Conservation (phyloP, 192 early-diverging fungal species). For the Backusella mclennaniae region DNA sequence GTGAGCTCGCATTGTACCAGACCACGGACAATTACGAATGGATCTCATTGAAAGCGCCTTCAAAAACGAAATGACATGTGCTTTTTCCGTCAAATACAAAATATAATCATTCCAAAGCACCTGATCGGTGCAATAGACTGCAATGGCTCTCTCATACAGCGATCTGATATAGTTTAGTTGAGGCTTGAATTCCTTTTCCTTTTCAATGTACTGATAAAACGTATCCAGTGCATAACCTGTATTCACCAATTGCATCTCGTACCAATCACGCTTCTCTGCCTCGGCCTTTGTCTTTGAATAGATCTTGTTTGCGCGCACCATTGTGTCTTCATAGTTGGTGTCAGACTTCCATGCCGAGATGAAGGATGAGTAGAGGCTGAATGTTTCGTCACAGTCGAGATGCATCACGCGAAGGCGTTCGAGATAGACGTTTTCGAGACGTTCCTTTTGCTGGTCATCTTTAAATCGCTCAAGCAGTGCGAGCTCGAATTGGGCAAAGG, state of each 20-base stretch:
- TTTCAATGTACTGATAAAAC: constrained; percentile 58
- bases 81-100: constrained; percentile 48
- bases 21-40: constrained; percentile 72
- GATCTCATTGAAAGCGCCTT: constrained; percentile 47
- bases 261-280: constrained; percentile 42
- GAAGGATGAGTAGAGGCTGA: constrained; percentile 60
- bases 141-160: constrained; percentile 67
- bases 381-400: constrained; percentile 58
- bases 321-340: constrained; percentile 51
- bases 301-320: constrained; percentile 49
- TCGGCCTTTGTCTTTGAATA: constrained; percentile 41
- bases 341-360: constrained; percentile 49
- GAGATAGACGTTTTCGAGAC: constrained; percentile 42
- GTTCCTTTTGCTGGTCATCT: not conserved
- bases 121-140: constrained; percentile 57
- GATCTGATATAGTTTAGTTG: constrained; percentile 34
- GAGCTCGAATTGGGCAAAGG: constrained; percentile 59
- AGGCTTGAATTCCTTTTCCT: constrained; percentile 42
- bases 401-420: constrained; percentile 44
- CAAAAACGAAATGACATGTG: constrained; percentile 32
- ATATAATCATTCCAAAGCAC: constrained; percentile 68
- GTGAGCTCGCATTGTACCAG: constrained; percentile 63
- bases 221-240: constrained; percentile 36
- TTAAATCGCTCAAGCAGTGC: constrained; percentile 36
- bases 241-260: constrained; percentile 55